Evolutionary conservation across 257 asterid genomes (phyloP), one percentile per base, ranked within the genome.

Genomic region (Handroanthus guayacan): DNA sequence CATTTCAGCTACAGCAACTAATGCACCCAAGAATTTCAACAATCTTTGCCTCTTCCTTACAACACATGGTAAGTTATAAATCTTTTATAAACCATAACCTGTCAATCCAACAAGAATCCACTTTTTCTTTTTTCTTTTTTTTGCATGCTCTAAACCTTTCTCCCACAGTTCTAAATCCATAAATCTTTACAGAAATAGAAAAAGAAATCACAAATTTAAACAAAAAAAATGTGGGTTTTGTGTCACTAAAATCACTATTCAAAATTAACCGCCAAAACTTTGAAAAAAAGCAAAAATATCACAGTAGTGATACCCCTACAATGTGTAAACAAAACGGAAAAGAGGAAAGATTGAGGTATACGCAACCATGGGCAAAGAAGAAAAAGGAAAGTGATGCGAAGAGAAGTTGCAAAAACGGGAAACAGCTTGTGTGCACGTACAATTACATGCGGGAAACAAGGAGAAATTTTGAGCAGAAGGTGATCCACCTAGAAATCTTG

Each of bases 61-160:
- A 47, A 90, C 81, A 65, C 83, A 84, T 51, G 95, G 97, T 57
- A 69, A 82, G 67, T 78, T 81, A 81, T 86, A 89, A 34, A 85
- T 71, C 60, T 64, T 88, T 55, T 86, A 86, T 25, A 80, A 90
- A 2, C 87, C 92, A 81, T 89, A 93, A 64, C 86, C 69, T 4
- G 89, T 85, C 47, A 87, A 45, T 2, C 89, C 92, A 31, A 79
- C 78, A 74, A 86, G 45, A 52, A 77, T 80, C 90, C 83, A 89
- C 65, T 77, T 25, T 25, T 25, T 89, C 72, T 72, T 77, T 89
- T 74, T 72, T 85, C 75, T 83, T 86, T 74, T 88, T 73, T 71
- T 78, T 3, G 84, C 61, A 50, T 71, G 78, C 31, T 45, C 75
- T 16, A 91, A 62, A 20, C 90, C 83, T 77, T 80, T 76, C 51